A percentile compares a stretch with the other conserved stretches of the same genome.
These are phyloP conservation scores for Globisporangium splendens DNA, from an alignment of 352 stramenopile species.

Conservation along the genomic window DNA sequence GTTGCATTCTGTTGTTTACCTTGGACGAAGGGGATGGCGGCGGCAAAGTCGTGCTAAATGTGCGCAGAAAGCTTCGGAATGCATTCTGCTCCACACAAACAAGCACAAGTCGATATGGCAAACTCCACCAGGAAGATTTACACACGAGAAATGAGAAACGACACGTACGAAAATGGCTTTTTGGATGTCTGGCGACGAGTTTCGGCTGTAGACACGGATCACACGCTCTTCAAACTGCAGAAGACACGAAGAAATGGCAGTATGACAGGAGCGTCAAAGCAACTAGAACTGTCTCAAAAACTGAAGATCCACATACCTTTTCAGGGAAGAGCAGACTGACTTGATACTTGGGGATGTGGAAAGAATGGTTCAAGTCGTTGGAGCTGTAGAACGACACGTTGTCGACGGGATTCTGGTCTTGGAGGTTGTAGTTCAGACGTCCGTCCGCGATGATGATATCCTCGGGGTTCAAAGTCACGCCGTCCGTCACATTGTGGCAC, in stretches of 20 bases:
- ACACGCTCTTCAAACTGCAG: slow-evolving; percentile 80
- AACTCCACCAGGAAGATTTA: too few species aligned
- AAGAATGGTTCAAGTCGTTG: slow-evolving; percentile 52
- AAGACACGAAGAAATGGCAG: neutral
- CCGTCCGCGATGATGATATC: slow-evolving; percentile 84
- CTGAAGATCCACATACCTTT: slow-evolving; percentile 40
- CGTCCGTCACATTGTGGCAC: slow-evolving; percentile 36
- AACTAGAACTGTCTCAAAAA: neutral
- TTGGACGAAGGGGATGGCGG: slow-evolving; percentile 74
- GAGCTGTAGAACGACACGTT: slow-evolving; percentile 82
- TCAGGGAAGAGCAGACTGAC: slow-evolving; percentile 80
- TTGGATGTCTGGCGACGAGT: slow-evolving; percentile 40
- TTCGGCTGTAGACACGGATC: slow-evolving; percentile 75
- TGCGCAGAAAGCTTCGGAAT: slow-evolving; percentile 56
- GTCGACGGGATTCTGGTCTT: slow-evolving; percentile 81
- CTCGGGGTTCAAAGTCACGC: slow-evolving; percentile 43
- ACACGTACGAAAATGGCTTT: slow-evolving; percentile 51
- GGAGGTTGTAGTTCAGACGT: slow-evolving; percentile 82
- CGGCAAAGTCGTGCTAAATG: slow-evolving; percentile 60
- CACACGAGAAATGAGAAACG: too few species aligned
- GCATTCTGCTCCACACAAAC: slow-evolving; percentile 27
- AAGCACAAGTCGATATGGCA: neutral
- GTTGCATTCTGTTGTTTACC: too few species aligned
- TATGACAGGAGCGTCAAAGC: neutral
- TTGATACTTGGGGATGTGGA: slow-evolving; percentile 78